Base-by-base conservation (phyloP, 106 monocot genomes). In the Gastrodia elata region DNA sequence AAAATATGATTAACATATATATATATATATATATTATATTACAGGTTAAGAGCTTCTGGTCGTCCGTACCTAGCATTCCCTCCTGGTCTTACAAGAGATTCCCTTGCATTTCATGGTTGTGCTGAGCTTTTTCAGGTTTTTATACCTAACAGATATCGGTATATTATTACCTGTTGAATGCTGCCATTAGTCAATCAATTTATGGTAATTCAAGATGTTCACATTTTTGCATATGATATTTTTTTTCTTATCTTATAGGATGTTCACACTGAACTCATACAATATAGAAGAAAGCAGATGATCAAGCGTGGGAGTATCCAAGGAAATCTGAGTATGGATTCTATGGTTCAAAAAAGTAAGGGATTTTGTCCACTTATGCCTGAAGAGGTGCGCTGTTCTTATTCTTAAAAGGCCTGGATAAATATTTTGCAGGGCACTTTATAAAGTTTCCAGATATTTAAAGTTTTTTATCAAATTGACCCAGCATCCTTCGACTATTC, bases 361-460 rank as follows among this genome's bases (percentile, higher is more conserved):
- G 89, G 91, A 58, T 87, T 85, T 37, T 95, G 94, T 61, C 94
- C 94, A 65, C 74, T 95, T 27, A 89, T 91, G 88, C 91, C 94
- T 72, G 91, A 95, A 85, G 94, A 95, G 91, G 95, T 95, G n/a
- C n/a, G n/a, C n/a, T n/a, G n/a, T n/a, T n/a, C n/a, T n/a, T n/a
- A n/a, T n/a, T n/a, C n/a, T n/a, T n/a, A n/a, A n/a, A n/a, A n/a
- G n/a, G n/a, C n/a, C n/a, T n/a, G n/a, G n/a, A n/a, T n/a, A n/a
- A n/a, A n/a, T n/a, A n/a, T n/a, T n/a, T n/a, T n/a, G n/a, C n/a
- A n/a, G n/a, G n/a, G n/a, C n/a, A n/a, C n/a, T n/a, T n/a, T n/a
- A n/a, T n/a, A n/a, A n/a, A n/a, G n/a, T n/a, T n/a, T n/a, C n/a
- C n/a, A n/a, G n/a, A n/a, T n/a, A n/a, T n/a, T n/a, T n/a, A n/a